Base-by-base conservation (phyloP, 352 stramenopile genomes). In the Phytophthora palmivora region DNA sequence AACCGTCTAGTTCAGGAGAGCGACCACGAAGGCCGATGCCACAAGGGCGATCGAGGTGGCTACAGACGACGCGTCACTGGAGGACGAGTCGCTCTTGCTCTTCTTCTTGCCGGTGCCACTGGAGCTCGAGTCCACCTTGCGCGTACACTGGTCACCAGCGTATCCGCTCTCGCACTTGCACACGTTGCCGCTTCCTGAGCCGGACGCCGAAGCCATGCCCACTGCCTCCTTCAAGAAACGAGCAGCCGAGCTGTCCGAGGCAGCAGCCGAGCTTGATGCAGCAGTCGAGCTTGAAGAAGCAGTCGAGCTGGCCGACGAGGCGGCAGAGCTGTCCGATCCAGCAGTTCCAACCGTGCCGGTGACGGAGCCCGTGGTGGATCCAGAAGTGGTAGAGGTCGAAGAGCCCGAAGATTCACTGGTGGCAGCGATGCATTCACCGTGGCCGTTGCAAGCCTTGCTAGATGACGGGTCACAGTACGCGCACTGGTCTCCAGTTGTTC, bases 401-500 rank as follows among this genome's bases (percentile, higher is more conserved):
- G 72, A 75, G 21, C 60, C 47, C 7, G 59, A 63, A 9, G 50
- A 43, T 8, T 39, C 37, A 9, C 41, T 63, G 11, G 71, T 68
- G 32, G 70, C 72, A 15, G 72, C 63, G 19, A 80, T 55, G 46
- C 84, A 93, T 42, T 51, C 81, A 50, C 84, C 84, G 47, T 87
- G 66, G 50, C 70, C 74, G 54, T 79, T 82, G 73, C 84, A 93
- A 18, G 82, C 78, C 58, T 76, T 79, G 16, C 66, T 58, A 5
- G 75, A 87, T 7, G 30, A 52, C 0, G 78, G 76, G 65, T 93
- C 82, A 41, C 84, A 93, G 56, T 87, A 72, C 4, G 82, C 70
- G 44, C 84, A 93, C 67, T 93, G 82, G 70, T 88, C 55, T 26
- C 84, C 84, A 0, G 71, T 86, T 7, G 82, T 93, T 30, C 84